Percentiles rank a stretch among this genome's conserved stretches.
Evolutionary conservation across 768 basidiomycete genomes (phyloP).

Genomic region (Xerocomellus intermedius): DNA sequence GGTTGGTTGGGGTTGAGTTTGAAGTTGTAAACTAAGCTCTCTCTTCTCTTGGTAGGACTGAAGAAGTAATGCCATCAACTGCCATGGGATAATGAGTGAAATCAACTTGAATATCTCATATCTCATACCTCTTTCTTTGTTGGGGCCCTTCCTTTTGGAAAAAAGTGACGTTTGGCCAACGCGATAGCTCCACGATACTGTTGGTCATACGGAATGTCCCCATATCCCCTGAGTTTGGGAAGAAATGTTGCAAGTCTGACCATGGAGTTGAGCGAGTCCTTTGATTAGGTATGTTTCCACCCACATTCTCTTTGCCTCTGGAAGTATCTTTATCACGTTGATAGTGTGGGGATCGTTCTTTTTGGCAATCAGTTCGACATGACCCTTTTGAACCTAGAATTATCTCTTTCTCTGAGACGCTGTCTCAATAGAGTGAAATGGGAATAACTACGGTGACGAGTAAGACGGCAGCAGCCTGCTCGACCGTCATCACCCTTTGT

Average conservation of each 20-base stretch:
- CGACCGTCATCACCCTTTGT: slow-evolving; percentile 21
- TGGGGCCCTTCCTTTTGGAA: slow-evolving; percentile 19
- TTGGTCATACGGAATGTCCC: slow-evolving; percentile 25
- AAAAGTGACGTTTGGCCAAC: slow-evolving; percentile 28
- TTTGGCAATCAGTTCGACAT: slow-evolving; percentile 22
- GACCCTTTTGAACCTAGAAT: slow-evolving; percentile 26
- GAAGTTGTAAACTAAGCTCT: slow-evolving; percentile 5
- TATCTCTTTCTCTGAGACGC: not conserved
- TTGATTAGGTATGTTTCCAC: not conserved
- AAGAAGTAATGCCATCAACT: slow-evolving; percentile 26
- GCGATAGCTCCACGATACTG: slow-evolving; percentile 30
- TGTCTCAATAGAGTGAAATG: not conserved
- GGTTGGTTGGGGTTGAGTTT: slow-evolving; percentile 1
- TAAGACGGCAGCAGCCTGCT: slow-evolving; percentile 25
- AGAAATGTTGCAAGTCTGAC: slow-evolving; percentile 27
- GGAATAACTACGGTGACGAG: slow-evolving; percentile 20
- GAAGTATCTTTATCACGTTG: slow-evolving; percentile 25
- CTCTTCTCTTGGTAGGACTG: slow-evolving; percentile 26
- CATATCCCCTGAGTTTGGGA: slow-evolving; percentile 30
- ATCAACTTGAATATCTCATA: not conserved
- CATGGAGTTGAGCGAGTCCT: not conserved
- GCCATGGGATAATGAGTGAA: not conserved
- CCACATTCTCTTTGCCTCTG: slow-evolving; percentile 23
- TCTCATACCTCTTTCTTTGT: slow-evolving; percentile 29
- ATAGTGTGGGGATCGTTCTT: slow-evolving; percentile 13